Evolutionary conservation across 345 rosid species (phyloP).

Genomic region (Salix exigua): DNA sequence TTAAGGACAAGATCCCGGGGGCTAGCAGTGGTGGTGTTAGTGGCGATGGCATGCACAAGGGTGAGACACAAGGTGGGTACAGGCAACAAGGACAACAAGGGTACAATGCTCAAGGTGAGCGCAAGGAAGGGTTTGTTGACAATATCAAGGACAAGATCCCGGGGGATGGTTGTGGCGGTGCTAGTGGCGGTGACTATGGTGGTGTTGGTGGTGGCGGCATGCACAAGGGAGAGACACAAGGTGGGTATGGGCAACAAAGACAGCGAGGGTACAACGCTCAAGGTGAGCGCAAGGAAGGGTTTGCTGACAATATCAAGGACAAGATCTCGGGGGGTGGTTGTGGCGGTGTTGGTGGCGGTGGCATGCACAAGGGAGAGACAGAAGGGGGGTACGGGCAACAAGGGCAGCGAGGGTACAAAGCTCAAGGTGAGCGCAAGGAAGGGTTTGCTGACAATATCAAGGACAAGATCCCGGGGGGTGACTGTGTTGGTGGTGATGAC

Average conservation of each 20-base stretch:
- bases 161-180: constrained; percentile 15
- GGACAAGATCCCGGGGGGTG: constrained; percentile 43
- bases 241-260: background rate
- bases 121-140: constrained; percentile 46
- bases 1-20: constrained; percentile 51
- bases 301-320: constrained; percentile 40
- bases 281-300: constrained; percentile 41
- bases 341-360: background rate
- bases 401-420: background rate
- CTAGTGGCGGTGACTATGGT: too few relatives aligned
- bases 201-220: background rate
- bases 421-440: constrained; percentile 33
- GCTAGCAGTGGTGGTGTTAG: too few relatives aligned
- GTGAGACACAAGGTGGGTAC: constrained; percentile 1
- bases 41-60: constrained; percentile 13
- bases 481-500: background rate
- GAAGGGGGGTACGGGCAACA: background rate
- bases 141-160: constrained; percentile 50
- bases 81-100: constrained; percentile 1
- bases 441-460: constrained; percentile 43
- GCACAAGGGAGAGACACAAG: constrained; percentile 5
- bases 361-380: constrained; percentile 15
- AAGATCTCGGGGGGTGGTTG: constrained; percentile 38
- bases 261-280: constrained; percentile 9
- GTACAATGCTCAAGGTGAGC: background rate